Conservation (phyloP, 768 basidiomycete genomes). For the Collybiopsis luxurians region DNA sequence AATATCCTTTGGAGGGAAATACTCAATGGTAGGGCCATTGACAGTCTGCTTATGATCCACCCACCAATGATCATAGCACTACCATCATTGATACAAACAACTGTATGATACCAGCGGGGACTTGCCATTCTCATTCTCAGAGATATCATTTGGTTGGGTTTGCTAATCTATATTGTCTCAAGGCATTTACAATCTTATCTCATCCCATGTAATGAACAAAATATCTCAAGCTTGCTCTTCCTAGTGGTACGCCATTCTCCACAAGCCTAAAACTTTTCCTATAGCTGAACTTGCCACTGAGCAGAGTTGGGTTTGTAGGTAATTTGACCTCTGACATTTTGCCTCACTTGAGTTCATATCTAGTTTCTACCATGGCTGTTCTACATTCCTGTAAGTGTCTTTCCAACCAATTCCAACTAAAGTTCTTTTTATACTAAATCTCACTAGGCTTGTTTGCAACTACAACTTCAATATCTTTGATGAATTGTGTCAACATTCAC, state of each 20-base stretch:
- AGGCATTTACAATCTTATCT: too few relatives aligned
- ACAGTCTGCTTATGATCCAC: conserved; percentile 69
- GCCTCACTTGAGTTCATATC: conserved; percentile 10
- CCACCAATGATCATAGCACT: conserved; percentile 84
- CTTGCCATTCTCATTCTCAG: conserved; percentile 72
- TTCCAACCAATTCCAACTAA: conserved; percentile 11
- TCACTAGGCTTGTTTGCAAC: conserved; percentile 74
- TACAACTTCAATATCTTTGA: conserved; percentile 81
- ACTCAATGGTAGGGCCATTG: conserved; percentile 82
- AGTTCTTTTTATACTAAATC: conserved; percentile 16
- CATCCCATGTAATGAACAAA: too few relatives aligned
- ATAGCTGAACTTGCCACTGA: neutral
- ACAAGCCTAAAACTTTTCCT: neutral
- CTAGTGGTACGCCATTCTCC: conserved; percentile 59
- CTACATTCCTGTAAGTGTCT: conserved; percentile 59
- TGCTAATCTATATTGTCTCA: too few relatives aligned
- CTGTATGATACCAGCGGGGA: conserved; percentile 81
- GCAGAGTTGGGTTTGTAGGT: conserved; percentile 55
- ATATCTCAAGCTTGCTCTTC: too few relatives aligned
- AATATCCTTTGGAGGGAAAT: conserved; percentile 77
- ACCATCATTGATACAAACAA: conserved; percentile 68
- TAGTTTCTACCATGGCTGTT: conserved; percentile 93
- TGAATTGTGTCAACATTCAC: conserved; percentile 81
- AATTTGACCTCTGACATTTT: conserved; percentile 8
- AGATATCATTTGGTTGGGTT: too few relatives aligned